These are phyloP conservation scores for Mortierella sp. DNA, from an alignment of 371 early-diverging fungal genomes.

Conservation along the genomic window DNA sequence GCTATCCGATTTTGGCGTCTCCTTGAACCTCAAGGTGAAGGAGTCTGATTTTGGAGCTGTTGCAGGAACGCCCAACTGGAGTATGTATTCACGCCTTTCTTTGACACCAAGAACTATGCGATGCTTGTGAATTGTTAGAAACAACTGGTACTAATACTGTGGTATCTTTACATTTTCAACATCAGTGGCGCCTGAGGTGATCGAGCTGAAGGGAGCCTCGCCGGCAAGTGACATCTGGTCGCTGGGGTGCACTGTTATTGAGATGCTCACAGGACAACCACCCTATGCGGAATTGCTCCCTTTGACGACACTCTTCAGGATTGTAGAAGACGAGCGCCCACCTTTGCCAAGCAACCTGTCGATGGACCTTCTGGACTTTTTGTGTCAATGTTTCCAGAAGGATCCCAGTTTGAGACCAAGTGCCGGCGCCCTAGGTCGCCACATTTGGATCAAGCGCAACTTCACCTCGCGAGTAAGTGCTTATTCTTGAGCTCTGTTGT, in stretches of 20 bases:
- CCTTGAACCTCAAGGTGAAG: slow-evolving; percentile 81
- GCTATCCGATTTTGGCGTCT: slow-evolving; percentile 96
- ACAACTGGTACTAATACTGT: neutral
- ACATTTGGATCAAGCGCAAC: slow-evolving; percentile 75
- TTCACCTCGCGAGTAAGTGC: slow-evolving; percentile 33
- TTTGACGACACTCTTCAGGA: slow-evolving; percentile 92
- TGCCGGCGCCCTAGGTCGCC: slow-evolving; percentile 75
- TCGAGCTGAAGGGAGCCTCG: slow-evolving; percentile 85
- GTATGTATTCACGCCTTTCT: slow-evolving; percentile 59
- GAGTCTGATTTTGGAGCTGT: slow-evolving; percentile 74
- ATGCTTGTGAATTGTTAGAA: slow-evolving; percentile 28
- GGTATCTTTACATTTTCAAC: slow-evolving; percentile 5
- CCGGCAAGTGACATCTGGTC: slow-evolving; percentile 92
- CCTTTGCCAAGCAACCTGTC: slow-evolving; percentile 89
- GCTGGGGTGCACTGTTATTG: slow-evolving; percentile 90
- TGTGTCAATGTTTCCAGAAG: slow-evolving; percentile 86
- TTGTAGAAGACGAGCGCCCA: slow-evolving; percentile 91
- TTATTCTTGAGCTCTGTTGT: neutral
- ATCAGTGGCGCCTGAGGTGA: slow-evolving; percentile 97
- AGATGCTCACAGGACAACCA: slow-evolving; percentile 89
- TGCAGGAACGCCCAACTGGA: slow-evolving; percentile 97
- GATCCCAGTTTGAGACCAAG: slow-evolving; percentile 79
- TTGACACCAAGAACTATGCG: neutral
- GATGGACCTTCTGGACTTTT: slow-evolving; percentile 79
- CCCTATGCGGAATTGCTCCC: slow-evolving; percentile 85